Evolutionary conservation across 345 rosid species (phyloP).

Genomic region (Geranium brycei): DNA sequence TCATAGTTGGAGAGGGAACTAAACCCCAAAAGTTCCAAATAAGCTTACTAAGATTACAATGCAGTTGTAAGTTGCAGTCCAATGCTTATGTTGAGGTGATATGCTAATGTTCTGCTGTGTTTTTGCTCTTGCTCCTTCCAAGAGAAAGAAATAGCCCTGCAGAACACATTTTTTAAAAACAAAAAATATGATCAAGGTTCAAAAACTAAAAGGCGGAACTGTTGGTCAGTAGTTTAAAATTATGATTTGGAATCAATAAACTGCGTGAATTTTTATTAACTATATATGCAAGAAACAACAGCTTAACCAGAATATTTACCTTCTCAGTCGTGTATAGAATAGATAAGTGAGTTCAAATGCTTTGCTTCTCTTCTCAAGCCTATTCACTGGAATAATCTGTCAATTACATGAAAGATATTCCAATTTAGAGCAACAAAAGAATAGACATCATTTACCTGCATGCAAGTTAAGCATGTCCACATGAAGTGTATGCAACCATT

Average conservation of each 20-base stretch:
- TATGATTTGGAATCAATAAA: neutral
- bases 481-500: slow-evolving; percentile 58
- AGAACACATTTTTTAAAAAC: neutral
- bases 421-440: neutral
- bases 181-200: neutral
- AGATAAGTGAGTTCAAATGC: slow-evolving; percentile 85
- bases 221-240: neutral
- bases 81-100: slow-evolving; percentile 68
- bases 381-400: slow-evolving; percentile 42
- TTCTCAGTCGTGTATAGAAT: slow-evolving; percentile 84
- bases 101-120: slow-evolving; percentile 72
- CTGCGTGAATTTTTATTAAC: slow-evolving; percentile 1
- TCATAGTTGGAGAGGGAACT: no score
- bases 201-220: neutral
- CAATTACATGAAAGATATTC: neutral
- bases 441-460: slow-evolving; percentile 43
- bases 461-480: slow-evolving; percentile 59
- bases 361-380: slow-evolving; percentile 73
- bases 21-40: no score
- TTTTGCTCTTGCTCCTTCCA: slow-evolving; percentile 79
- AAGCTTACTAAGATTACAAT: no score
- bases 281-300: neutral
- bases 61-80: no score
- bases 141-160: slow-evolving; percentile 88
- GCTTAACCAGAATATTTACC: slow-evolving; percentile 29